phyloP scores from a whole-genome alignment of 2,329 filamentous ascomycete species.

The Cladosporium sp. region DNA sequence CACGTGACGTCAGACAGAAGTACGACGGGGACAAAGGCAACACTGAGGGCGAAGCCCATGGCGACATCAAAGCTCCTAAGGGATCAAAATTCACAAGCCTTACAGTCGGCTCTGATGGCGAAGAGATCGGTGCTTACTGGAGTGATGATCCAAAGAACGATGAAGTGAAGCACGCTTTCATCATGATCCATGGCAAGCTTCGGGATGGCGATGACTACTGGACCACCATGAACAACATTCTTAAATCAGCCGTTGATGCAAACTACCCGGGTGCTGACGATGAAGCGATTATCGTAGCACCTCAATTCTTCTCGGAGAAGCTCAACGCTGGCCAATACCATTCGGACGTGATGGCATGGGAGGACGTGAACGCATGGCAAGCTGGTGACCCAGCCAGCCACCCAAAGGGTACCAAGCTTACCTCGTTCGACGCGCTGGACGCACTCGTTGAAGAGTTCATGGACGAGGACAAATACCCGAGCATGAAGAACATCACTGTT shows the following conservation, averaged over 20 bases:
- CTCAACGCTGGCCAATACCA: slow-evolving; percentile 12
- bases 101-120: slow-evolving; percentile 8
- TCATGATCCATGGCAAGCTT: slow-evolving; percentile 13
- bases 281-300: slow-evolving; percentile 9
- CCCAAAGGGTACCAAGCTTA: slow-evolving; percentile 6
- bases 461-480: slow-evolving; percentile 15
- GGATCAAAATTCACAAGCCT: not conserved
- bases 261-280: slow-evolving; percentile 10
- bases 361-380: slow-evolving; percentile 17
- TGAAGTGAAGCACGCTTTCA: slow-evolving; percentile 13
- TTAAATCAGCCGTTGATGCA: slow-evolving; percentile 4
- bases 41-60: slow-evolving; percentile 12
- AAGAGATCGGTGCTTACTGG: slow-evolving; percentile 13
- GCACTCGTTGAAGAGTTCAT: slow-evolving; percentile 13
- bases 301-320: slow-evolving; percentile 17
- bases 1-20: slow-evolving; percentile 1
- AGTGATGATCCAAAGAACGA: slow-evolving; percentile 7
- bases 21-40: not conserved
- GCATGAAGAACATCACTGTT: slow-evolving; percentile 16
- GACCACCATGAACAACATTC: slow-evolving; percentile 15
- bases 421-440: slow-evolving; percentile 16
- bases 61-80: slow-evolving; percentile 7
- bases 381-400: slow-evolving; percentile 15
- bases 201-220: slow-evolving; percentile 12
- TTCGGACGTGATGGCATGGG: slow-evolving; percentile 10